Evolutionary conservation across 352 stramenopile species (phyloP), one percentile per base, ranked within the genome.

Genomic region (Saprolegnia diclina): DNA sequence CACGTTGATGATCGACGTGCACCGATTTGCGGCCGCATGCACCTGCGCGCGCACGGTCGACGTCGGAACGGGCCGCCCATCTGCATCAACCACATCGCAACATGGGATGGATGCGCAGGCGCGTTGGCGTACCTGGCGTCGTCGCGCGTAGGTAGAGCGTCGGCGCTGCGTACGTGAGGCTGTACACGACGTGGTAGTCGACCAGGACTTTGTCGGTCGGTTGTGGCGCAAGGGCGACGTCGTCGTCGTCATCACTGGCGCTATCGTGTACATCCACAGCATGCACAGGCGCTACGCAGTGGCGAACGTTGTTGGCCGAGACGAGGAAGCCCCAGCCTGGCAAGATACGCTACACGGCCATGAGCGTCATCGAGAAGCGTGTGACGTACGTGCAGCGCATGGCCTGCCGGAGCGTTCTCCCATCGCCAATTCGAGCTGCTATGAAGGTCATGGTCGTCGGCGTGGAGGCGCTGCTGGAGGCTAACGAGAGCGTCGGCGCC

Each of bases 161-260:
- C 0, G 84, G 84, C 3, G 80, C 88, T 64, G 86, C 78, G 73
- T 90, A 94, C 37, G 87, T 84, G 10, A 73, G 75, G 72, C 91
- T 85, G 71, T 82, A 94, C 32, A 91, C 83, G 57, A 94, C 86
- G 74, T 94, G 86, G 72, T 90, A 90, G 42, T 92, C 83, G 48
- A 85, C 74, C 21, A 91, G 32, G n/a, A 80, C 72, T 10, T 67
- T 48, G 62, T 21, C 46, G 46, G n/a, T 54, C 46, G n/a, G n/a
- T 54, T 54, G n/a, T 10, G 24, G 11, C 52, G 13, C 52, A 26
- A 14, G 13, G 19, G 21, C 37, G 35, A 24, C 21, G 19, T 9
- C 56, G 35, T 14, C 19, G 13, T 21, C 11, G 22, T 16, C 56
- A 6, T 21, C 56, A 10, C 26, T 24, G 35, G 22, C 56, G 56